Evolutionary conservation across 2,329 filamentous ascomycete species (phyloP).

Genomic region (Didymosphaeria variabile): DNA sequence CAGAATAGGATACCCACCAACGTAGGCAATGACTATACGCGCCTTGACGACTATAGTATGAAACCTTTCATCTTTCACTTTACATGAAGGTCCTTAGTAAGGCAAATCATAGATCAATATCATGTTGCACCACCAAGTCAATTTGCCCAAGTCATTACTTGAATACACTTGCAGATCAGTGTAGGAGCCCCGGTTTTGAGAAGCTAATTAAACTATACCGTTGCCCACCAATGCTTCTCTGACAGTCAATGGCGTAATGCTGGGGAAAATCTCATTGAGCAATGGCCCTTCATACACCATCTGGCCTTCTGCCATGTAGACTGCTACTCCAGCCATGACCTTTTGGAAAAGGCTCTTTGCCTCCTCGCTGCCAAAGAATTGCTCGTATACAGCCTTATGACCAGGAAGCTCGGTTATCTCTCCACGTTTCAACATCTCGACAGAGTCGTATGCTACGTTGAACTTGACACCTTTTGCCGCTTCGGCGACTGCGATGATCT

Average conservation of each 20-base stretch:
- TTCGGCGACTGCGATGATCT: slow-evolving; percentile 23
- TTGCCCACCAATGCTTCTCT: slow-evolving; percentile 7
- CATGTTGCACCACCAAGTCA: too few species aligned
- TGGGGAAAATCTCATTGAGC: slow-evolving; percentile 24
- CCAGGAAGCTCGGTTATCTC: slow-evolving; percentile 25
- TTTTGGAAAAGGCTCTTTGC: slow-evolving; percentile 4
- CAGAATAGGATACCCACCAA: too few species aligned
- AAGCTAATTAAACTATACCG: not conserved
- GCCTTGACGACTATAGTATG: too few species aligned
- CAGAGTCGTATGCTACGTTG: slow-evolving; percentile 21
- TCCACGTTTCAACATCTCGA: slow-evolving; percentile 23
- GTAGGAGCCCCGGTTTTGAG: too few species aligned
- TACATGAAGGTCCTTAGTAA: too few species aligned
- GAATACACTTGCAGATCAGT: too few species aligned
- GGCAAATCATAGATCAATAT: too few species aligned
- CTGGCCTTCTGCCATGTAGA: slow-evolving; percentile 16
- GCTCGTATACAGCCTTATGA: slow-evolving; percentile 4
- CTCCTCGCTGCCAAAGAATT: slow-evolving; percentile 9
- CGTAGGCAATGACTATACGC: too few species aligned
- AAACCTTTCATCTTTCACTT: too few species aligned
- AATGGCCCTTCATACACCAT: slow-evolving; percentile 8
- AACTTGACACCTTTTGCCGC: slow-evolving; percentile 23
- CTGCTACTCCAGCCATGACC: slow-evolving; percentile 12
- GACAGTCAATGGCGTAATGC: slow-evolving; percentile 20
- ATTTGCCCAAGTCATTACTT: too few species aligned